phyloP scores from a whole-genome alignment of 2,329 filamentous ascomycete species.

The Chrysoporthe cubensis region DNA sequence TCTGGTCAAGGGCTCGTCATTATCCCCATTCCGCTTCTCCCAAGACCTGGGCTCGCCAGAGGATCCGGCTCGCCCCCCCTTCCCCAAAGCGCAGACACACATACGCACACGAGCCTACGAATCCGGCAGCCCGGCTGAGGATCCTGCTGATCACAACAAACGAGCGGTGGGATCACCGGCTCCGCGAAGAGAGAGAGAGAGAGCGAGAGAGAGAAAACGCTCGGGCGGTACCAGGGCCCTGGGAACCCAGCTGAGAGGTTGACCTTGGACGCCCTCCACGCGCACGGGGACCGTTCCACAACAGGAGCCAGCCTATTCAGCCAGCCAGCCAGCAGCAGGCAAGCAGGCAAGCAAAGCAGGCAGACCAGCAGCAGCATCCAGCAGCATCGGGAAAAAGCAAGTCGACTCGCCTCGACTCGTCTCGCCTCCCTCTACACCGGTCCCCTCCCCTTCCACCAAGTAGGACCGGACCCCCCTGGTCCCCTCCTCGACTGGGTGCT shows the following conservation, averaged over 20 bases:
- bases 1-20: slow-evolving; percentile 7
- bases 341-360: no score
- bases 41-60: slow-evolving; percentile 6
- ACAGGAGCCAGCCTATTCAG: neutral
- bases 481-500: neutral
- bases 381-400: slow-evolving; percentile 6
- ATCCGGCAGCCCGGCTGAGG: neutral
- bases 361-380: no score
- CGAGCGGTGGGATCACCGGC: neutral
- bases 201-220: neutral
- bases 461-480: neutral
- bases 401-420: neutral
- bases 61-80: slow-evolving; percentile 4
- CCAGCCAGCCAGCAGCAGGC: neutral
- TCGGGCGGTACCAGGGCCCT: no score
- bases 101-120: neutral
- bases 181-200: slow-evolving; percentile 1
- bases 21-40: neutral
- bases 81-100: neutral
- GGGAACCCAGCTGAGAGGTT: no score
- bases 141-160: neutral
- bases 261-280: no score
- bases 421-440: neutral
- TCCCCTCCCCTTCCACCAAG: neutral
- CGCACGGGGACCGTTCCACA: neutral